These are phyloP conservation scores for Apiotrichum montevideense DNA, from an alignment of 1,284 basidiomycete species.

Conservation along the genomic window DNA sequence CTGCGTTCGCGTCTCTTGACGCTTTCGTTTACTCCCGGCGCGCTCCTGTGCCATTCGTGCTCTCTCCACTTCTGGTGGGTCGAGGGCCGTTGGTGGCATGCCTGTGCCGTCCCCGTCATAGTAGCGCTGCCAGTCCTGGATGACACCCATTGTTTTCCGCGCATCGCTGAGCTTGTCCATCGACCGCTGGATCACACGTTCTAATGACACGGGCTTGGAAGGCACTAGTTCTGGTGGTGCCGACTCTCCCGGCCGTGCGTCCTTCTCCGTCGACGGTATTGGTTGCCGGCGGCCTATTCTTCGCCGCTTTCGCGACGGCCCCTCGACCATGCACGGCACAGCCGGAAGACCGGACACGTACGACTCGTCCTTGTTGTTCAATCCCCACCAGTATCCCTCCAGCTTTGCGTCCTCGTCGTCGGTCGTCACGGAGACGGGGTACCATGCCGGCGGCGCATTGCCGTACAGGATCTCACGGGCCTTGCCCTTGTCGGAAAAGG, in stretches of 20 bases:
- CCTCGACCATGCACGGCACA: slow-evolving; percentile 32
- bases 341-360: slow-evolving; percentile 35
- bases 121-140: slow-evolving; percentile 36
- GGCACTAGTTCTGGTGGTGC: slow-evolving; percentile 19
- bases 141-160: slow-evolving; percentile 25
- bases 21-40: slow-evolving; percentile 13
- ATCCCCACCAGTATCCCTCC: slow-evolving; percentile 42
- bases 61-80: slow-evolving; percentile 18
- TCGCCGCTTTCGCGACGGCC: slow-evolving; percentile 9
- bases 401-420: slow-evolving; percentile 37
- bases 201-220: slow-evolving; percentile 28
- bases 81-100: slow-evolving; percentile 23
- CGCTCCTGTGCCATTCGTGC: slow-evolving; percentile 16
- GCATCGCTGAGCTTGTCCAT: slow-evolving; percentile 32
- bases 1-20: slow-evolving; percentile 21
- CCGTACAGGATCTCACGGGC: slow-evolving; percentile 33
- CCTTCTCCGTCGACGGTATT: no score
- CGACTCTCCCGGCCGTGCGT: not conserved
- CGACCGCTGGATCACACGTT: slow-evolving; percentile 25
- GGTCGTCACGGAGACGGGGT: slow-evolving; percentile 17
- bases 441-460: slow-evolving; percentile 36
- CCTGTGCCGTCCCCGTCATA: slow-evolving; percentile 35
- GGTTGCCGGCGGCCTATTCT: slow-evolving; percentile 3
- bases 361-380: slow-evolving; percentile 33
- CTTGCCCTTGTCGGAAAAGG: slow-evolving; percentile 40